These are phyloP conservation scores for Psilocybe azurescens DNA, from an alignment of 768 basidiomycete genomes.

Conservation along the genomic window DNA sequence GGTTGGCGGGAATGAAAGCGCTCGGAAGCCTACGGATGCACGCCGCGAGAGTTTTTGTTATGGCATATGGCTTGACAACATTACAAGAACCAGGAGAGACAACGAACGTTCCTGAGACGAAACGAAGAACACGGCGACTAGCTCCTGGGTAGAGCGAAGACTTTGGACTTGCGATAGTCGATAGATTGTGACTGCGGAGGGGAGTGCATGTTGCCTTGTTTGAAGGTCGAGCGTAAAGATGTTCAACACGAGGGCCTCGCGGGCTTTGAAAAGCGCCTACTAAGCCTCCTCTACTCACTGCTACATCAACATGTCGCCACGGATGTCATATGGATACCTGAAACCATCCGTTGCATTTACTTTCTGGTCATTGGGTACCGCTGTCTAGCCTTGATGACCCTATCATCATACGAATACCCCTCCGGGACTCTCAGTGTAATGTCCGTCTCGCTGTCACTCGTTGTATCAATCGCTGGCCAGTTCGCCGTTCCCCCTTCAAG, in stretches of 20 bases:
- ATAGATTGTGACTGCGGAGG: not conserved
- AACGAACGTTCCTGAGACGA: not conserved
- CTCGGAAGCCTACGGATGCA: not conserved
- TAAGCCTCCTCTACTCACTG: conserved; percentile 8
- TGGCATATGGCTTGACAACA: not conserved
- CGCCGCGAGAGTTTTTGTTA: not conserved
- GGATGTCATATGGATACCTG: not conserved
- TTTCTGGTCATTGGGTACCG: conserved; percentile 5
- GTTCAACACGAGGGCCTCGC: conserved; percentile 20
- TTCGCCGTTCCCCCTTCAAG: conserved; percentile 18
- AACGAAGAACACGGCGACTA: too few relatives aligned
- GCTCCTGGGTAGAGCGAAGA: not conserved
- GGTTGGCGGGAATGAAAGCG: not conserved
- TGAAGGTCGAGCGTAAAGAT: conserved; percentile 16
- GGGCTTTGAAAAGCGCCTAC: conserved; percentile 18
- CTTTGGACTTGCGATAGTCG: not conserved
- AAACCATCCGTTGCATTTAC: conserved; percentile 1
- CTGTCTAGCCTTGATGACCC: conserved; percentile 5
- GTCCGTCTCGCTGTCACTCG: conserved; percentile 14
- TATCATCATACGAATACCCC: conserved; percentile 6
- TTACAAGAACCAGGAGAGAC: not conserved
- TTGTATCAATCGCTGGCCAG: conserved; percentile 17
- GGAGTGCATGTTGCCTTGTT: conserved; percentile 2
- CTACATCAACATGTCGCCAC: not conserved
- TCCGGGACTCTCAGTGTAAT: conserved; percentile 15